Conservation (phyloP, 805 yeast genomes). For the Saturnispora sekii region DNA sequence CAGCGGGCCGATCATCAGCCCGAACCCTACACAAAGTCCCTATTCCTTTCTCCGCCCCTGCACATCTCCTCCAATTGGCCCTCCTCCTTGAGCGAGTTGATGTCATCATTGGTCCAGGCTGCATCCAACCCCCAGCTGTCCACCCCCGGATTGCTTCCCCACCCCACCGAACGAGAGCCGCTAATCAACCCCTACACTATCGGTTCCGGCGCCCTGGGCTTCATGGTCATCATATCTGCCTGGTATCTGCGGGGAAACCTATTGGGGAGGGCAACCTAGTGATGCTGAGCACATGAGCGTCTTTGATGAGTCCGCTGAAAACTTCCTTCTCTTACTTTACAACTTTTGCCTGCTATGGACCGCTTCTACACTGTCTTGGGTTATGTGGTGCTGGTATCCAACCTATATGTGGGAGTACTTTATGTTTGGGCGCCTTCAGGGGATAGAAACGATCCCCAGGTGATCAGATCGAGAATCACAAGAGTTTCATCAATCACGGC, state of each 20-base stretch:
- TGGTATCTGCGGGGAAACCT: constrained; percentile 52
- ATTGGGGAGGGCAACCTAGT: constrained; percentile 1
- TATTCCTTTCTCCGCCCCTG: constrained; percentile 68
- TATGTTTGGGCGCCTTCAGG: constrained; percentile 22
- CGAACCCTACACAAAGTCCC: constrained; percentile 64
- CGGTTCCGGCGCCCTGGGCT: constrained; percentile 62
- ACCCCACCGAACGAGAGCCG: constrained; percentile 37
- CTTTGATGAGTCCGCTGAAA: background rate
- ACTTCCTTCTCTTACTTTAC: background rate
- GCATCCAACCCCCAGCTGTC: constrained; percentile 70
- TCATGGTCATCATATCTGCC: constrained; percentile 51
- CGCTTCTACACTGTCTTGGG: constrained; percentile 13
- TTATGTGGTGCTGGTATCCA: constrained; percentile 29
- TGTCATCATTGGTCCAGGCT: constrained; percentile 80
- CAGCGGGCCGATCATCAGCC: constrained; percentile 84
- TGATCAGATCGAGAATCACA: constrained; percentile 33
- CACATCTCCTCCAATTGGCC: constrained; percentile 91
- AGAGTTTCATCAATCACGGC: constrained; percentile 29
- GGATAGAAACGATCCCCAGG: constrained; percentile 33
- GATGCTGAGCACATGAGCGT: background rate
- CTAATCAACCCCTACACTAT: constrained; percentile 42
- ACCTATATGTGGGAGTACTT: constrained; percentile 37
- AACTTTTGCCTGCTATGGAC: background rate
- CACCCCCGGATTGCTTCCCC: constrained; percentile 71
- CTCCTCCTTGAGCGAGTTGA: constrained; percentile 72